Evolutionary conservation across 208 protist species (phyloP).

Genomic region (Leishmania tropica): DNA sequence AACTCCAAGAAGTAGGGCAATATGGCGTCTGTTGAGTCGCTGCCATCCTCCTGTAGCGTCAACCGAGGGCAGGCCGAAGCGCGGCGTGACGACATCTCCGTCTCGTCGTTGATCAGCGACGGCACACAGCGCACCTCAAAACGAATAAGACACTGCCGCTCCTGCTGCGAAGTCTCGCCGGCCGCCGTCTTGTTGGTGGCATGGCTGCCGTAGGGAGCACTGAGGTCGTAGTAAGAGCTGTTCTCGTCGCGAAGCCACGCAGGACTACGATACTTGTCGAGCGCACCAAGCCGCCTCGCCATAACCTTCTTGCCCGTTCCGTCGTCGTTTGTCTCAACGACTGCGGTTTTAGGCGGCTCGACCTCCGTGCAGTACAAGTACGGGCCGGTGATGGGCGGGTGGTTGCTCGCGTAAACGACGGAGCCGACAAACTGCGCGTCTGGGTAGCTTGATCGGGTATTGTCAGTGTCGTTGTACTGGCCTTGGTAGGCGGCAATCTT

Average conservation of each 20-base stretch:
- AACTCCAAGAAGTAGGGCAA: conserved; percentile 78
- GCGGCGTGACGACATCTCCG: conserved; percentile 19
- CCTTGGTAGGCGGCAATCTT: conserved; percentile 79
- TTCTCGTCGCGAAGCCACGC: conserved; percentile 30
- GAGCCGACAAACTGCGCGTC: conserved; percentile 72
- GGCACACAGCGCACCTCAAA: conserved; percentile 75
- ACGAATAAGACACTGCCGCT: conserved; percentile 36
- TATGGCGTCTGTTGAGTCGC: conserved; percentile 48
- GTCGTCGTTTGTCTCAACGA: neutral
- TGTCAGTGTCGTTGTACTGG: conserved; percentile 86
- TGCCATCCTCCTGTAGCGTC: conserved; percentile 21
- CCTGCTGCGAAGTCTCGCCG: neutral
- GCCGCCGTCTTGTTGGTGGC: neutral
- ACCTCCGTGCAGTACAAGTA: conserved; percentile 33
- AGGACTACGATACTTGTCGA: conserved; percentile 37
- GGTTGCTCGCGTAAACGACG: conserved; percentile 67
- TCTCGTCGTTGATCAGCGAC: neutral
- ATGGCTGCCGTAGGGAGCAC: neutral
- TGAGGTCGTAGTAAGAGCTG: conserved; percentile 28
- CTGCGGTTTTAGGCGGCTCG: conserved; percentile 25
- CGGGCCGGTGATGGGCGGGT: conserved; percentile 56
- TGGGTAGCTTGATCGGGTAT: conserved; percentile 78
- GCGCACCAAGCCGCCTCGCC: neutral
- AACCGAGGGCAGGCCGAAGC: conserved; percentile 20
- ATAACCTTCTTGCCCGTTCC: neutral